Base-by-base conservation (phyloP, 2,329 filamentous ascomycete species). In the Alternaria brassicae region DNA sequence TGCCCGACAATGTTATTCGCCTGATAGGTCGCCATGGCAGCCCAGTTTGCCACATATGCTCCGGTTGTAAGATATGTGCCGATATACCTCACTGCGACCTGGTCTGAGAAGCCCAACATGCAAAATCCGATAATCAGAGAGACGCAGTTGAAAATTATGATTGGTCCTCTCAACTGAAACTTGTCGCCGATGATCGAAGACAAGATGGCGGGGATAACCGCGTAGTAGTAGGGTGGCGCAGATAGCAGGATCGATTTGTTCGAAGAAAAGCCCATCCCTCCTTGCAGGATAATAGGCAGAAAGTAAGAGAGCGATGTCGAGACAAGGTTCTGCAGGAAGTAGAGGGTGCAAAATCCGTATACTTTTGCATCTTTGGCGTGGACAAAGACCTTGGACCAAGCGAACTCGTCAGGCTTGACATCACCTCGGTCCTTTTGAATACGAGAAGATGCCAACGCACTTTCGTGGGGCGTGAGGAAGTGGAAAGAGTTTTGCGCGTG, bases 31-130 rank as follows among this genome's bases (percentile, higher is more conserved):
- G 85, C 88, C 62, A 90, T 77, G 0, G 87, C 88, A 0, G 88
- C 88, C 88, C 88, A 90, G 63, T 91, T 91, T 4, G 84, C 86
- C 4, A 90, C 83, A 63, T 90, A 90, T 1, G 88, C 87, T 0
- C 88, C 88, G 0, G 88, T 90, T 0, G 88, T 87, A 2, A 91
- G 81, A 72, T 85, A 89, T 0, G 86, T 87, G 8, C 88, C 88
- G 28, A 88, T 78, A 62, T 90, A 90, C 47, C 88, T 83, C 3
- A 87, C 86, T 0, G 85, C 80, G 51, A 88, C 84, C 55, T 88
- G 82, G 13, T 79, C 76, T 0, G 84, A 79, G 69, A 90, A 88
- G 2, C 88, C 88, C 4, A 90, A 81, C 84, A 90, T 87, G 63
- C 84, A 81, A 72, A 90, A 90, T 2, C 88, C 88, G 0, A 81